These are phyloP conservation scores for Trametes elegans DNA, from an alignment of 768 basidiomycete species.

Conservation along the genomic window DNA sequence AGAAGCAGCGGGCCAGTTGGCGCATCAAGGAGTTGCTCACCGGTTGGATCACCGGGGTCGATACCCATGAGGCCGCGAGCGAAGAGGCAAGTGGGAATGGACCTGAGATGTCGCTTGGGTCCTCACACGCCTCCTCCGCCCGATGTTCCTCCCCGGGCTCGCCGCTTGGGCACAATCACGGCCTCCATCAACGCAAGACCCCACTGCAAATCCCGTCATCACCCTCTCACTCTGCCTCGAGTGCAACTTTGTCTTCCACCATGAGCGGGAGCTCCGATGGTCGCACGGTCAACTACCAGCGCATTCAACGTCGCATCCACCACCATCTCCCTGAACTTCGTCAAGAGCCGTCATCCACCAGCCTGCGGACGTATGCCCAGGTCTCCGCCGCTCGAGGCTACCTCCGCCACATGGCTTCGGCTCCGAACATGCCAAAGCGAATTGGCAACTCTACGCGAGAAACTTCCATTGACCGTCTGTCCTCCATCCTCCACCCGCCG, in stretches of 20 bases:
- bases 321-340: conserved; percentile 16
- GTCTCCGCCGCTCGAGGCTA: conserved; percentile 57
- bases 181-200: not conserved
- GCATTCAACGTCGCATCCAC: conserved; percentile 13
- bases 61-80: conserved; percentile 3
- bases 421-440: conserved; percentile 40
- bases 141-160: conserved; percentile 15
- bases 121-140: not conserved
- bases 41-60: conserved; percentile 50
- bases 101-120: not conserved
- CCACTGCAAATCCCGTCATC: conserved; percentile 10
- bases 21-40: conserved; percentile 59
- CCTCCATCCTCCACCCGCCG: conserved; percentile 1
- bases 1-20: conserved; percentile 31
- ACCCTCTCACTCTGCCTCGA: conserved; percentile 15
- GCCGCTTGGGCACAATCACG: conserved; percentile 17
- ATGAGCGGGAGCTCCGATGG: conserved; percentile 12
- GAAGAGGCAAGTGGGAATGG: conserved; percentile 5
- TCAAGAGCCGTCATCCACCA: conserved; percentile 19
- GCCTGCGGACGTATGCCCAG: conserved; percentile 25
- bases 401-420: conserved; percentile 73
- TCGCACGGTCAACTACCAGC: conserved; percentile 21
- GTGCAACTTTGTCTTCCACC: conserved; percentile 21
- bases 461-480: conserved; percentile 13
- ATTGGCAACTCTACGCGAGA: conserved; percentile 6